Base-by-base conservation (phyloP, 345 rosid genomes). In the Mangifera indica region DNA sequence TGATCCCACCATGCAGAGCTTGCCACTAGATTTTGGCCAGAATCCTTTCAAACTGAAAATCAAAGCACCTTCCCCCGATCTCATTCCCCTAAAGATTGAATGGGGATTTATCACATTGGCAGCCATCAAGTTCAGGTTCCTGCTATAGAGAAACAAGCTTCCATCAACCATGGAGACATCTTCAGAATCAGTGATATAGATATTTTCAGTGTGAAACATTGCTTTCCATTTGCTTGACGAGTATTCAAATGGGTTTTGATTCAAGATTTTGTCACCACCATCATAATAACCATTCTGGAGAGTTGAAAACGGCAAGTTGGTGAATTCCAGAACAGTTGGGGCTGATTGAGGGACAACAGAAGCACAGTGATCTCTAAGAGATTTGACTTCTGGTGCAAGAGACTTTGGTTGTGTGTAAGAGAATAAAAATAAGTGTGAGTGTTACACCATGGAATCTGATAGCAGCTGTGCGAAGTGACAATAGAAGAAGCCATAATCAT, bases 1-100 rank as follows among this genome's bases (percentile, higher is more conserved):
- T 12, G 83, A 74, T 4, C 83, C 86, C 45, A 77, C 77, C 81
- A 82, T 82, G 63, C 86, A 82, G 1, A 82, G 73, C 70, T 79
- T 57, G 12, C 83, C 86, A 0, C 52, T 46, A 18, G 65, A 54
- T 17, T 10, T 45, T 22, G 81, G 74, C 86, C 83, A 82, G 60
- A 74, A 79, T 49, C 86, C 86, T 68, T 79, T 15, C 7, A 82
- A n/a, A 15, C 52, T 57, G 46, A 82, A 79, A 8, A 64, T 69
- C 56, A 72, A 26, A 60, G 66, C 32, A 49, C 77, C 61, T 7
- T 11, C 12, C 13, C 22, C 6, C 25, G 52, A 45, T 29, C 72
- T 70, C n/a, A 15, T 17, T 15, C n/a, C 3, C 3, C 42, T 45
- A 58, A 57, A 9, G 37, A 65, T 49, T 6, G 54, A 40, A 1